Evolutionary conservation across 164 flowering plant species (phyloP), one percentile per base, ranked within the genome.

Genomic region (Saururus chinensis): DNA sequence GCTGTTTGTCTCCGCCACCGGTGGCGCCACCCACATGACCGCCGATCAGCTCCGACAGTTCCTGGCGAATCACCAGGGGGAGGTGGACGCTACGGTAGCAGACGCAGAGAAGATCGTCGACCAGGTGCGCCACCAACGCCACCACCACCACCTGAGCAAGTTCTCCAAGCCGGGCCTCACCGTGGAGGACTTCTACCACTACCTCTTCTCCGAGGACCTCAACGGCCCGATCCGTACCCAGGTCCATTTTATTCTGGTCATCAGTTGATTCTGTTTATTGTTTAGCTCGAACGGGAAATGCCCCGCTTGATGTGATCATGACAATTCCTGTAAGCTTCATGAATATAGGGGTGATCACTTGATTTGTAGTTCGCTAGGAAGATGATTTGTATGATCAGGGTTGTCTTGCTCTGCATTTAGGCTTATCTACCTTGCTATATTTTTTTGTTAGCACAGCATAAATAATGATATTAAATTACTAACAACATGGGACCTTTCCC

Each of bases 101-200:
- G 84, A 79, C 16, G 87, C 84, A 4, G 82, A 80, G 64, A 42
- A 59, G 53, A 62, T 85, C 55, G 56, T 88, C 22, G 68, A 77
- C 11, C 60, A 74, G 52, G 72, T 86, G 60, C 53, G 81, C 19
- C 60, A 60, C 3, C 70, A 72, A 8, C 51, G 77, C 14, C 83
- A 60, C 3, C 70, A 73, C 8, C 51, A 76, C 19, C 83, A 77
- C 59, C 74, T 73, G 7, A 72, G 71, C 9, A 66, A 56, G 62
- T 66, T 65, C 41, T 19, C 70, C 7, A 40, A 70, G 59, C 71
- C 61, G 0, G 63, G 54, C 16, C 80, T 90, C 57, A 66, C 56
- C 14, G 72, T 88, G 16, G 88, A 87, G 8, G 95, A 90, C 61
- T 93, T 93, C 73, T 80, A 76, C 65, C 73, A 74, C 56, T 85